Percentiles rank a stretch among this genome's conserved stretches.
Conservation (phyloP, 2,329 filamentous ascomycete species). For the Botrytis fragariae region DNA sequence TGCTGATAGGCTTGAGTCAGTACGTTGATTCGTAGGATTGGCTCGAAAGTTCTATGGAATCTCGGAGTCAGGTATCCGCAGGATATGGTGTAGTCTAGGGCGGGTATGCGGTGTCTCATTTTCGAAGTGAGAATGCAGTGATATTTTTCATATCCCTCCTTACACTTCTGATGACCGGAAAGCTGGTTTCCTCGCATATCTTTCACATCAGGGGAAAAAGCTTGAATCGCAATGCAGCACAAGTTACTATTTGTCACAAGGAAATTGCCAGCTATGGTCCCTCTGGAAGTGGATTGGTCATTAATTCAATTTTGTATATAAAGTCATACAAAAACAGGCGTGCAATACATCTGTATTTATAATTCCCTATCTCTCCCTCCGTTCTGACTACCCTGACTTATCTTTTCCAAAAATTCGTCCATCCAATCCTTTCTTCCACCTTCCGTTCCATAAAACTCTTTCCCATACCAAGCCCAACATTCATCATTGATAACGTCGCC, state of each 20-base stretch:
- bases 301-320: not conserved
- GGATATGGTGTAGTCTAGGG: not conserved
- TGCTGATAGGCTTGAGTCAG: too few species aligned
- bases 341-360: conserved; percentile 9
- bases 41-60: not conserved
- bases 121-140: too few species aligned
- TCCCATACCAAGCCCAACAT: conserved; percentile 58
- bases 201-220: not conserved
- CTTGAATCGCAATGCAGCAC: not conserved
- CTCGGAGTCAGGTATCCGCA: not conserved
- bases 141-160: not conserved
- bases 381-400: conserved; percentile 26
- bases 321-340: not conserved
- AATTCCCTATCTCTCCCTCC: conserved; percentile 27
- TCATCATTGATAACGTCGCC: conserved; percentile 45
- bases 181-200: not conserved
- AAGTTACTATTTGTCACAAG: not conserved
- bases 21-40: not conserved
- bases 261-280: not conserved
- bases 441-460: conserved; percentile 26
- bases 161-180: not conserved
- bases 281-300: not conserved
- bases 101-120: not conserved
- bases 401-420: conserved; percentile 30
- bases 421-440: conserved; percentile 28